Evolutionary conservation across 805 yeast species (phyloP).

Genomic region (Maudiozyma pseudohumilis): DNA sequence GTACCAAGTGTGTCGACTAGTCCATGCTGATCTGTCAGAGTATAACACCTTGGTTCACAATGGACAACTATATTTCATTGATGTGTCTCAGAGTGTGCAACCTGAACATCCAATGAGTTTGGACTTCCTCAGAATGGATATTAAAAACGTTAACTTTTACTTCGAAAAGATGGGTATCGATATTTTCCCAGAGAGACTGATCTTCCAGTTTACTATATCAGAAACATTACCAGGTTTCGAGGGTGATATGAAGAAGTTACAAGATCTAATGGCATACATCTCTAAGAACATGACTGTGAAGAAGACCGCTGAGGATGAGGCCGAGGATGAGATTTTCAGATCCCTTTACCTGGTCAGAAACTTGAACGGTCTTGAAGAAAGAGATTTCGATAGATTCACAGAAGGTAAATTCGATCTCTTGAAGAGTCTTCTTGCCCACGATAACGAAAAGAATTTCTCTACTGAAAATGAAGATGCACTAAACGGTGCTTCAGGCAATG

Average conservation of each 20-base stretch:
- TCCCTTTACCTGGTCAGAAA: slow-evolving; percentile 68
- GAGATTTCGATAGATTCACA: slow-evolving; percentile 73
- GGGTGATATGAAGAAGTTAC: slow-evolving; percentile 26
- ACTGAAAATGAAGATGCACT: slow-evolving; percentile 13
- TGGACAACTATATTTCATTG: slow-evolving; percentile 72
- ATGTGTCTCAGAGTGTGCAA: slow-evolving; percentile 95
- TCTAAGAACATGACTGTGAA: slow-evolving; percentile 48
- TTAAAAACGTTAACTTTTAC: slow-evolving; percentile 86
- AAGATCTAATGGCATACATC: slow-evolving; percentile 30
- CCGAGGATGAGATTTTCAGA: slow-evolving; percentile 82
- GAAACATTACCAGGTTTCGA: slow-evolving; percentile 34
- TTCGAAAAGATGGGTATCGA: slow-evolving; percentile 64
- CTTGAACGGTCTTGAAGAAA: slow-evolving; percentile 75
- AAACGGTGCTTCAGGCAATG: slow-evolving; percentile 23
- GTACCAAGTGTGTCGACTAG: slow-evolving; percentile 80
- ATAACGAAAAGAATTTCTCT: slow-evolving; percentile 22
- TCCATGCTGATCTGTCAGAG: slow-evolving; percentile 95
- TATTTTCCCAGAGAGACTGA: slow-evolving; percentile 69
- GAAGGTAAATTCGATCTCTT: slow-evolving; percentile 76
- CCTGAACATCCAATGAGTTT: slow-evolving; percentile 96
- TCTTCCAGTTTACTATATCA: slow-evolving; percentile 69
- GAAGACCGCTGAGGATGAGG: slow-evolving; percentile 40
- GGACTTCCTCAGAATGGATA: slow-evolving; percentile 94
- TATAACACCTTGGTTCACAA: slow-evolving; percentile 85
- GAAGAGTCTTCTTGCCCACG: slow-evolving; percentile 48